Percentiles rank a stretch among this genome's conserved stretches.
phyloP scores from a whole-genome alignment of 2,329 filamentous ascomycete genomes.

The Cordyceps cicadae region DNA sequence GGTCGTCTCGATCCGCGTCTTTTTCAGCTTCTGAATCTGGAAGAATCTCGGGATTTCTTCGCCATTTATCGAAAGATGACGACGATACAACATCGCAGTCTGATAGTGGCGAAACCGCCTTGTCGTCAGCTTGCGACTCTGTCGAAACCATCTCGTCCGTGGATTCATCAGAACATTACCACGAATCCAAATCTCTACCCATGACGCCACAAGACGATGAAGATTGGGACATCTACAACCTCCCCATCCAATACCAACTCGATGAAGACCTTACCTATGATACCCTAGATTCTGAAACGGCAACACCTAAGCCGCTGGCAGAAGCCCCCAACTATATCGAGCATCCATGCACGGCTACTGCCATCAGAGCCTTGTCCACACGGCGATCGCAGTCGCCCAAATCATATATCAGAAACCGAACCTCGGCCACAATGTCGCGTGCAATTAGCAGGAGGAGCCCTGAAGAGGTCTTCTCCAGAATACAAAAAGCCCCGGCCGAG shows the following conservation, averaged over 20 bases:
- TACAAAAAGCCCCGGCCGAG: constrained; percentile 40
- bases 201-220: constrained; percentile 20
- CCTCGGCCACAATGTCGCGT: constrained; percentile 16
- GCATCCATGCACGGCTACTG: constrained; percentile 24
- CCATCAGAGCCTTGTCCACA: constrained; percentile 23
- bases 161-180: constrained; percentile 22
- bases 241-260: constrained; percentile 30
- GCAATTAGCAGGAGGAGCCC: constrained; percentile 36
- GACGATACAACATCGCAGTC: constrained; percentile 39
- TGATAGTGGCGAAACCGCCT: constrained; percentile 35
- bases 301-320: constrained; percentile 33
- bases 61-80: constrained; percentile 24
- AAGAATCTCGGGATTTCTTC: constrained; percentile 23
- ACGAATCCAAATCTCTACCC: constrained; percentile 13
- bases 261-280: constrained; percentile 24
- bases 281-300: constrained; percentile 35
- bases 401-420: constrained; percentile 23
- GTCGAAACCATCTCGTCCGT: constrained; percentile 31
- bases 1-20: constrained; percentile 41
- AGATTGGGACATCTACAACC: constrained; percentile 27
- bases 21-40: constrained; percentile 43
- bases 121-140: constrained; percentile 38
- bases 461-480: constrained; percentile 36
- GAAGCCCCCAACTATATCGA: constrained; percentile 29
- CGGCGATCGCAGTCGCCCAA: constrained; percentile 29